Conservation (phyloP, 2,329 filamentous ascomycete genomes). For the Fusarium coicis region DNA sequence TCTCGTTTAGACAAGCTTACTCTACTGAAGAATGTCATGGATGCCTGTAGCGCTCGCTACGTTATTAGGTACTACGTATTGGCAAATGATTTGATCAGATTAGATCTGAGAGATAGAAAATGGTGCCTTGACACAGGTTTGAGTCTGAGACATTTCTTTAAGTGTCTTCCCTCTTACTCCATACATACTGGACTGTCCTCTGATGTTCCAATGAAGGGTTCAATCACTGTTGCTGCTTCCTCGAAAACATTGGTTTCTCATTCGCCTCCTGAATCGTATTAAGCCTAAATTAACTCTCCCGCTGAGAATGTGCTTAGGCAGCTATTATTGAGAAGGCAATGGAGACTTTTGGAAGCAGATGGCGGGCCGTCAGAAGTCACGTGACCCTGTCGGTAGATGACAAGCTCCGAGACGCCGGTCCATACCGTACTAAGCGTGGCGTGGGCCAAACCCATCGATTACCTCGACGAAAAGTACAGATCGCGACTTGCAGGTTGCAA, state of each 20-base stretch:
- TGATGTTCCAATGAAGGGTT: not conserved
- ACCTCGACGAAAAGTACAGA: constrained; percentile 45
- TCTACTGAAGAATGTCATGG: not conserved
- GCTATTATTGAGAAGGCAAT: constrained; percentile 14
- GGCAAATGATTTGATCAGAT: not conserved
- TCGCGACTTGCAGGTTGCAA: constrained; percentile 41
- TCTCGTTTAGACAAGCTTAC: not conserved
- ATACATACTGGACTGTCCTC: not conserved
- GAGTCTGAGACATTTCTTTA: not conserved
- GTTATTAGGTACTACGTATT: too few relatives aligned
- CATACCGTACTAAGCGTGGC: constrained; percentile 12
- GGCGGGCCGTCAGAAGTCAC: constrained; percentile 2
- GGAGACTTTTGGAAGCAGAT: constrained; percentile 19
- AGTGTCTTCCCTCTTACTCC: not conserved
- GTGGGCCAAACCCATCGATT: constrained; percentile 29
- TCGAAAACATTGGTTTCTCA: not conserved
- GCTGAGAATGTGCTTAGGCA: not conserved
- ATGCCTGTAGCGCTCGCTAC: not conserved
- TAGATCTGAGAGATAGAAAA: not conserved
- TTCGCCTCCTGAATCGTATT: not conserved
- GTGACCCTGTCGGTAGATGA: constrained; percentile 33
- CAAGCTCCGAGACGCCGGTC: constrained; percentile 31
- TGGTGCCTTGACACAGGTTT: not conserved
- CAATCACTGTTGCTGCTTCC: not conserved
- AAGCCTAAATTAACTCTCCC: not conserved